phyloP scores from a whole-genome alignment of 352 stramenopile species.

The Phytophthora sp. region DNA sequence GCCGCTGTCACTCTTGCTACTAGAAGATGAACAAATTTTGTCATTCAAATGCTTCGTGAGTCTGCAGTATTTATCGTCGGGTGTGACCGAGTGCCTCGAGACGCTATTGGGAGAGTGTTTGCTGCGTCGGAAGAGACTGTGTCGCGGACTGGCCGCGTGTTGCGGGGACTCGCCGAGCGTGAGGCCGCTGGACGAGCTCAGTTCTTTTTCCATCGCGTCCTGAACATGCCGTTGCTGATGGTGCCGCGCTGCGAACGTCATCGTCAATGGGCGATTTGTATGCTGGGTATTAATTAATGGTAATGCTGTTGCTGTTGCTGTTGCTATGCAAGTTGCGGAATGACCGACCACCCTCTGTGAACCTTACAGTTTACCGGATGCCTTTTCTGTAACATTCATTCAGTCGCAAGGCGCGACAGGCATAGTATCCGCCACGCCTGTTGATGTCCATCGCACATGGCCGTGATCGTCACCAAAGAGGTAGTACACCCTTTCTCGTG shows the following conservation, averaged over 20 bases:
- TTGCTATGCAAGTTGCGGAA: conserved; percentile 21
- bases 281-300: background rate
- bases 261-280: conserved; percentile 1
- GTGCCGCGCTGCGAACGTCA: conserved; percentile 17
- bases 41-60: conserved; percentile 12
- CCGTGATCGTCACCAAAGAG: conserved; percentile 11
- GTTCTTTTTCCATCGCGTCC: conserved; percentile 39
- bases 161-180: conserved; percentile 33
- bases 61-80: conserved; percentile 6
- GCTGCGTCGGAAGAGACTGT: conserved; percentile 34
- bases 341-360: too few relatives aligned
- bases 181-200: conserved; percentile 32
- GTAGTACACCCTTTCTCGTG: background rate
- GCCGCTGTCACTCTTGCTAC: background rate
- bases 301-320: conserved; percentile 1
- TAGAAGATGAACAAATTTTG: conserved; percentile 10
- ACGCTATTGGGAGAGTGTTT: conserved; percentile 21
- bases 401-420: conserved; percentile 14
- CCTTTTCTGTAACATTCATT: conserved; percentile 19
- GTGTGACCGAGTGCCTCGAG: conserved; percentile 11
- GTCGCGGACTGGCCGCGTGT: conserved; percentile 16
- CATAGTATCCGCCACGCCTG: conserved; percentile 14
- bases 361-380: background rate
- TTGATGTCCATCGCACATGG: conserved; percentile 17
- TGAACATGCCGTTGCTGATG: background rate